phyloP scores from a whole-genome alignment of 768 basidiomycete genomes.

The Boletus barrowsii region DNA sequence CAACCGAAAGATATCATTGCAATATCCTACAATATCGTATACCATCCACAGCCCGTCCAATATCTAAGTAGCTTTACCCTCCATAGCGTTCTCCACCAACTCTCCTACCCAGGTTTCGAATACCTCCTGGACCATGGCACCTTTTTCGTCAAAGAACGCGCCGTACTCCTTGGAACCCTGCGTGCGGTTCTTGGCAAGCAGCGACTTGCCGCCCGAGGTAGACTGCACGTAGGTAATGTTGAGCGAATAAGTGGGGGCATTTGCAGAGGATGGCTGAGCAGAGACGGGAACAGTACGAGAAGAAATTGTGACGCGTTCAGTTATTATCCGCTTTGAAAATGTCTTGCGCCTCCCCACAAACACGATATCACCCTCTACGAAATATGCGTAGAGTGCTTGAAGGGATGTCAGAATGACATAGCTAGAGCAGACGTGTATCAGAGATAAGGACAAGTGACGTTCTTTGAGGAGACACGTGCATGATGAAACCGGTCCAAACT shows the following conservation, averaged over 20 bases:
- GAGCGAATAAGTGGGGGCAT: slow-evolving; percentile 66
- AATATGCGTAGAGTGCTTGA: slow-evolving; percentile 82
- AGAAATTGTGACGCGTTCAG: slow-evolving; percentile 80
- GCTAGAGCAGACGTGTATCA: slow-evolving; percentile 37
- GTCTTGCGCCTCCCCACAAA: slow-evolving; percentile 91
- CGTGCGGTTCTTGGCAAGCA: slow-evolving; percentile 68
- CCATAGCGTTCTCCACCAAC: slow-evolving; percentile 70
- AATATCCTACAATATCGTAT: slow-evolving; percentile 32
- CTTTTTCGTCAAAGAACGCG: slow-evolving; percentile 78
- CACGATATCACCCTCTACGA: slow-evolving; percentile 78
- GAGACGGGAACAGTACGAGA: slow-evolving; percentile 58
- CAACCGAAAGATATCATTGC: slow-evolving; percentile 20
- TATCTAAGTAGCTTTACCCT: slow-evolving; percentile 51
- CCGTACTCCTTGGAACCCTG: slow-evolving; percentile 57
- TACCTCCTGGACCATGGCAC: slow-evolving; percentile 69
- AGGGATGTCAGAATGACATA: slow-evolving; percentile 70
- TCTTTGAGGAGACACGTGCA: slow-evolving; percentile 48
- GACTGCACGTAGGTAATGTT: slow-evolving; percentile 71
- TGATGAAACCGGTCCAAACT: slow-evolving; percentile 72
- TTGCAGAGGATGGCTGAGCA: slow-evolving; percentile 29
- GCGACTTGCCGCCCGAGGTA: slow-evolving; percentile 80
- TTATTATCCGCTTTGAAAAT: slow-evolving; percentile 89
- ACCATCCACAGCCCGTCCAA: slow-evolving; percentile 5
- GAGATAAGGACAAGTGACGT: slow-evolving; percentile 1
- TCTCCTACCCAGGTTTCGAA: slow-evolving; percentile 81